These are phyloP conservation scores for Arthroderma sp. DNA, from an alignment of 2,329 filamentous ascomycete species.

Conservation along the genomic window DNA sequence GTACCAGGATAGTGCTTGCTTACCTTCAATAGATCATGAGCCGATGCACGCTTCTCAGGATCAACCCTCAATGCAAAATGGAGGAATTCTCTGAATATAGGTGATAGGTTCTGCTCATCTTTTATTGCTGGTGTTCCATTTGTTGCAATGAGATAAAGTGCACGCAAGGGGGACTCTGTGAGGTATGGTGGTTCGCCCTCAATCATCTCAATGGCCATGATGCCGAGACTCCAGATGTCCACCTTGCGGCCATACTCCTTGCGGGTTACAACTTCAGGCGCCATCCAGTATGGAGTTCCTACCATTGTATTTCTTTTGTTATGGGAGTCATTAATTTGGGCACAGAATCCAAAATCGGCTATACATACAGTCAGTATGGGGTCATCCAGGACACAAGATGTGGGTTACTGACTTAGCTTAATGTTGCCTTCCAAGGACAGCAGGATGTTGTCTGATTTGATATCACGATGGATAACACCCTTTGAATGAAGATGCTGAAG, in stretches of 20 bases:
- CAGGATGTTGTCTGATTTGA: slow-evolving; percentile 97
- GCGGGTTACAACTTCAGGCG: slow-evolving; percentile 88
- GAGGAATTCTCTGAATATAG: slow-evolving; percentile 80
- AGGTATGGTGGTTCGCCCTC: slow-evolving; percentile 95
- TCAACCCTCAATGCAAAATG: slow-evolving; percentile 91
- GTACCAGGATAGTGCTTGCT: slow-evolving; percentile 24
- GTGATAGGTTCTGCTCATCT: slow-evolving; percentile 69
- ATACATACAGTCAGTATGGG: slow-evolving; percentile 11
- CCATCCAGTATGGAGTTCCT: slow-evolving; percentile 99
- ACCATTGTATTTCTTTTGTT: slow-evolving; percentile 99
- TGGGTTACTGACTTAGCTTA: slow-evolving; percentile 46
- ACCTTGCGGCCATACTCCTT: slow-evolving; percentile 98
- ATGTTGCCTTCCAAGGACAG: slow-evolving; percentile 90
- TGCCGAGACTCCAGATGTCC: slow-evolving; percentile 95
- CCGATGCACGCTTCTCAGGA: slow-evolving; percentile 89
- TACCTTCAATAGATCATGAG: slow-evolving; percentile 85
- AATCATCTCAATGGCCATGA: slow-evolving; percentile 99
- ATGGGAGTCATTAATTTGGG: slow-evolving; percentile 92
- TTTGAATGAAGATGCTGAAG: slow-evolving; percentile 94
- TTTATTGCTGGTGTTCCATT: slow-evolving; percentile 94
- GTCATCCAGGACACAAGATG: slow-evolving; percentile 10
- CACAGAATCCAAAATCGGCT: slow-evolving; percentile 98
- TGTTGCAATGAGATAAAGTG: slow-evolving; percentile 90
- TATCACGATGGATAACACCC: slow-evolving; percentile 94
- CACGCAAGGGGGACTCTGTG: slow-evolving; percentile 83